Conservation (phyloP, 1,139 yeast genomes). For the Meyerozyma sp. region DNA sequence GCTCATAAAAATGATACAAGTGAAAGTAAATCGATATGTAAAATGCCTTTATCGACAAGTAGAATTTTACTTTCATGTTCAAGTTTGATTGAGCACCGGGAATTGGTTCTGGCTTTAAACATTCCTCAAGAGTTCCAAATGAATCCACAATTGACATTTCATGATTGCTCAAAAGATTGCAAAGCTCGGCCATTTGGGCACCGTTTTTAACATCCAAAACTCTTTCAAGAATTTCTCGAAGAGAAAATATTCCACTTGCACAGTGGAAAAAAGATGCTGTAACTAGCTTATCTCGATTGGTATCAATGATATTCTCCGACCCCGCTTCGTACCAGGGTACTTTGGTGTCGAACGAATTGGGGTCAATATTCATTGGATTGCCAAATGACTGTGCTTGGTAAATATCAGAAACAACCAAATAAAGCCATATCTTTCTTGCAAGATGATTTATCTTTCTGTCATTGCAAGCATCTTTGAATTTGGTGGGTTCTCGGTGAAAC, state of each 20-base stretch:
- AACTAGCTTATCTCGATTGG: constrained; percentile 17
- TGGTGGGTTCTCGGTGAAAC: constrained; percentile 46
- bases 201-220: constrained; percentile 19
- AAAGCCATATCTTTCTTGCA: constrained; percentile 52
- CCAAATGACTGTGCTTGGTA: constrained; percentile 27
- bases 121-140: constrained; percentile 12
- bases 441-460: constrained; percentile 29
- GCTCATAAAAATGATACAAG: constrained; percentile 36
- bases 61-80: constrained; percentile 17
- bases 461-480: constrained; percentile 17
- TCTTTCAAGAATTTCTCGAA: constrained; percentile 9
- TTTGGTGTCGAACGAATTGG: constrained; percentile 21
- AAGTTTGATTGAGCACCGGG: constrained; percentile 4
- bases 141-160: constrained; percentile 17
- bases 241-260: not conserved
- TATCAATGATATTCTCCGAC: constrained; percentile 17
- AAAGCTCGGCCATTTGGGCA: constrained; percentile 13
- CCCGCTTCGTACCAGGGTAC: constrained; percentile 21
- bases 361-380: constrained; percentile 17
- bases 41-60: constrained; percentile 26
- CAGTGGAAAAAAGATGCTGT: constrained; percentile 12
- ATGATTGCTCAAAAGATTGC: constrained; percentile 13
- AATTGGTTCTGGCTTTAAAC: not conserved
- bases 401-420: constrained; percentile 28
- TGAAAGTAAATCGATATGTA: constrained; percentile 32